phyloP scores from a whole-genome alignment of 1,284 basidiomycete species.

The Sanguinoderma infundibulare region DNA sequence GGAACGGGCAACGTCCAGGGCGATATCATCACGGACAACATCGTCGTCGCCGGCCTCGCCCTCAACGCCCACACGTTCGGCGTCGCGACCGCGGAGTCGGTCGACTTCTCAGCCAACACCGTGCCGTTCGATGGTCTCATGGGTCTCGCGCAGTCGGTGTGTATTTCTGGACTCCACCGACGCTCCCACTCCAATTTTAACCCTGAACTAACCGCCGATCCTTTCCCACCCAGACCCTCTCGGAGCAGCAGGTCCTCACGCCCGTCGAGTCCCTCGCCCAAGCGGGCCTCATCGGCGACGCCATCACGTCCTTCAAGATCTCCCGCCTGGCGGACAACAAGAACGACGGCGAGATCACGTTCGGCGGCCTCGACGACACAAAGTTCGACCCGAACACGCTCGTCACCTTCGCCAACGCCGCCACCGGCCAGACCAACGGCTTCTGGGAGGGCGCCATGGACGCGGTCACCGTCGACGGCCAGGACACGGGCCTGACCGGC shows the following conservation, averaged over 20 bases:
- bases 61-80: slow-evolving; percentile 76
- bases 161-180: slow-evolving; percentile 28
- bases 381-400: slow-evolving; percentile 67
- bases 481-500: slow-evolving; percentile 53
- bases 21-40: slow-evolving; percentile 66
- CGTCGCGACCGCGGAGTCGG: slow-evolving; percentile 64
- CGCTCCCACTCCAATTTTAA: not conserved
- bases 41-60: slow-evolving; percentile 69
- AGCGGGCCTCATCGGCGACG: slow-evolving; percentile 61
- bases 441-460: slow-evolving; percentile 82
- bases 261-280: slow-evolving; percentile 76
- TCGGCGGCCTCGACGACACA: slow-evolving; percentile 76
- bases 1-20: slow-evolving; percentile 78
- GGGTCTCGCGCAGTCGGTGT: slow-evolving; percentile 78
- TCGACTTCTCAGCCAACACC: slow-evolving; percentile 59
- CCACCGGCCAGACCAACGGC: slow-evolving; percentile 55
- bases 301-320: slow-evolving; percentile 85
- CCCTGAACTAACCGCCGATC: not conserved
- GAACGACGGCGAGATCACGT: slow-evolving; percentile 84
- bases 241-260: slow-evolving; percentile 68
- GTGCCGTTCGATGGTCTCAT: slow-evolving; percentile 83
- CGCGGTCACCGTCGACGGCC: slow-evolving; percentile 59
- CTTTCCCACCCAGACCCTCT: slow-evolving; percentile 50
- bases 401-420: slow-evolving; percentile 64
- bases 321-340: slow-evolving; percentile 72